A percentile compares a stretch with the other conserved stretches of the same genome.
These are phyloP conservation scores for Neospermospora avenae DNA, from an alignment of 2,329 filamentous ascomycete species.

Conservation along the genomic window DNA sequence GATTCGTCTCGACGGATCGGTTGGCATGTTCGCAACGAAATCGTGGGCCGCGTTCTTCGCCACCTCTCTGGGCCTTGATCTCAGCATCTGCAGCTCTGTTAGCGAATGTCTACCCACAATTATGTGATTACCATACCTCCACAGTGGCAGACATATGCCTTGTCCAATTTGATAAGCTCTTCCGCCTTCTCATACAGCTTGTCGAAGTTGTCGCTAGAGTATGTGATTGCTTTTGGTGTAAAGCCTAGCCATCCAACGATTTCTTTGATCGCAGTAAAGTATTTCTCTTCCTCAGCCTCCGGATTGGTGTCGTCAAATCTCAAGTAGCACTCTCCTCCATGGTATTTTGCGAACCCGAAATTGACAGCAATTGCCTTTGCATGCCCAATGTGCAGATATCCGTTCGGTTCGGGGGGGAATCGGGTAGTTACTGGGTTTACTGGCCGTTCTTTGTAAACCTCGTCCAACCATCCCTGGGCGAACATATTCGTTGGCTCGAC, in stretches of 20 bases:
- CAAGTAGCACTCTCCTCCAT: constrained; percentile 70
- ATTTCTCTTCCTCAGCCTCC: constrained; percentile 85
- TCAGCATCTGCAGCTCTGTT: constrained; percentile 57
- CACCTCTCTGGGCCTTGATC: constrained; percentile 83
- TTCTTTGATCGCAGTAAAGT: constrained; percentile 85
- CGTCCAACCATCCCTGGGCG: constrained; percentile 71
- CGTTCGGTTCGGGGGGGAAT: constrained; percentile 87
- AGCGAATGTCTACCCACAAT: constrained; percentile 18
- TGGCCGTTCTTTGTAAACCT: constrained; percentile 68
- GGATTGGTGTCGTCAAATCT: constrained; percentile 96
- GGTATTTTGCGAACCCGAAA: constrained; percentile 86
- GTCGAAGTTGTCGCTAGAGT: constrained; percentile 86
- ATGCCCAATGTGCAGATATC: constrained; percentile 89
- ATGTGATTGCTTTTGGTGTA: constrained; percentile 72
- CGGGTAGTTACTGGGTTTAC: constrained; percentile 62
- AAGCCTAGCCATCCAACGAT: constrained; percentile 82
- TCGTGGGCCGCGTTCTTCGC: constrained; percentile 65
- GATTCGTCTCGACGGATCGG: constrained; percentile 69
- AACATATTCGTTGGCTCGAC: constrained; percentile 54
- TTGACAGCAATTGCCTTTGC: constrained; percentile 95
- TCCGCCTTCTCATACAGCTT: constrained; percentile 85
- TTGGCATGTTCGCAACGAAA: constrained; percentile 80
- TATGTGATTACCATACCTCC: constrained; percentile 42
- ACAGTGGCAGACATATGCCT: constrained; percentile 86
- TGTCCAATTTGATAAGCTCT: constrained; percentile 69